These are phyloP conservation scores for Coemansia guatemalensis DNA, from an alignment of 192 early-diverging fungal genomes.

Conservation along the genomic window DNA sequence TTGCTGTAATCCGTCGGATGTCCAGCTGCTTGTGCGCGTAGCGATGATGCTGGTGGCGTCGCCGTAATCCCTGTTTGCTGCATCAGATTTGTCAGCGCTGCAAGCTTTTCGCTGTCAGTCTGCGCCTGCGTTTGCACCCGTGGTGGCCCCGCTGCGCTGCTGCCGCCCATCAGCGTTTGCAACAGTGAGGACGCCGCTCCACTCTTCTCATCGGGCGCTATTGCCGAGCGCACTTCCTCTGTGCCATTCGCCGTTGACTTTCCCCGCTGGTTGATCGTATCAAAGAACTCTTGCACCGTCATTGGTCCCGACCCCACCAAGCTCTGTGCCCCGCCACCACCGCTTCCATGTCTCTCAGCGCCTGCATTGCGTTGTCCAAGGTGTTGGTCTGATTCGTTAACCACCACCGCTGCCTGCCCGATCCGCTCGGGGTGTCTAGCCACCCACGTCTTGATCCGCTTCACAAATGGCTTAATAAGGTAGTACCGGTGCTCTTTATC, in stretches of 20 bases:
- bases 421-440: conserved; percentile 34
- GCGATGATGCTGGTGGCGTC: conserved; percentile 13
- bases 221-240: not conserved
- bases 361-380: not conserved
- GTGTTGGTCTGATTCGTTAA: conserved; percentile 17
- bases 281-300: conserved; percentile 47
- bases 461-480: conserved; percentile 72
- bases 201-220: not conserved
- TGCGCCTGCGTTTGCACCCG: not conserved
- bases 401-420: conserved; percentile 21
- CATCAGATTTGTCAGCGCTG: conserved; percentile 50
- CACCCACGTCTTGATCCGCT: conserved; percentile 46
- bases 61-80: conserved; percentile 40
- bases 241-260: conserved; percentile 14
- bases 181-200: conserved; percentile 44
- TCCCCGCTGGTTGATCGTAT: conserved; percentile 23
- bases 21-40: not conserved
- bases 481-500: conserved; percentile 64
- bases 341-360: not conserved
- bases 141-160: conserved; percentile 1
- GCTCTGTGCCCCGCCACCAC: not conserved
- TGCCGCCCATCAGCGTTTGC: conserved; percentile 50
- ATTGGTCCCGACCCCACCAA: conserved; percentile 16
- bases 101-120: conserved; percentile 26
- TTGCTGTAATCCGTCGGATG: conserved; percentile 4